Evolutionary conservation across 352 stramenopile genomes (phyloP).

Genomic region (Globisporangium echinulatum): DNA sequence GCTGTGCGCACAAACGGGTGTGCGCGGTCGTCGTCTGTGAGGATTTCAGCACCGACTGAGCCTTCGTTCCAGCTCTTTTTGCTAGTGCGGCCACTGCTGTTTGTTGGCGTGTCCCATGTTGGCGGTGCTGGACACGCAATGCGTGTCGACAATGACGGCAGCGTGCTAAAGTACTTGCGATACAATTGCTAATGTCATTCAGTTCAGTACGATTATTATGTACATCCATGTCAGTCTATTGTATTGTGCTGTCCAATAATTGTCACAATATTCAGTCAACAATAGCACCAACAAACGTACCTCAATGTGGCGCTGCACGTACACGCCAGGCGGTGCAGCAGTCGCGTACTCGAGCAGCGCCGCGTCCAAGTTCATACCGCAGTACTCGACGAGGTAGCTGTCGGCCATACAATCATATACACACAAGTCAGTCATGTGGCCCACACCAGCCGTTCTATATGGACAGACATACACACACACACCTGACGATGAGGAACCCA

Average conservation of each 20-base stretch:
- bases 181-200: conserved; percentile 37
- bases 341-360: conserved; percentile 60
- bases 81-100: conserved; percentile 21
- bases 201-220: too few species aligned
- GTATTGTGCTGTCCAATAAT: background rate
- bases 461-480: background rate
- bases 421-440: too few species aligned
- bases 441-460: too few species aligned
- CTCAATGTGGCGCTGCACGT: conserved; percentile 60
- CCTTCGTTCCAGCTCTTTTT: conserved; percentile 27
- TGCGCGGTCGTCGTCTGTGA: conserved; percentile 64
- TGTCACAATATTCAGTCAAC: too few species aligned
- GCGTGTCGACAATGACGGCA: conserved; percentile 40
- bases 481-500: conserved; percentile 74
- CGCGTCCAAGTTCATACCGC: conserved; percentile 45
- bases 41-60: conserved; percentile 41
- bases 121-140: conserved; percentile 47
- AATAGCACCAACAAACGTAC: conserved; percentile 14
- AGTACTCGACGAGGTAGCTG: conserved; percentile 73
- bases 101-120: conserved; percentile 42
- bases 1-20: conserved; percentile 36
- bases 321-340: conserved; percentile 54
- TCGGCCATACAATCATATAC: too few species aligned
- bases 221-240: background rate
- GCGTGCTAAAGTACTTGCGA: conserved; percentile 70